Evolutionary conservation across 371 early-diverging fungal genomes (phyloP), one percentile per base, ranked within the genome.

Genomic region (Saksenaea oblongispora): DNA sequence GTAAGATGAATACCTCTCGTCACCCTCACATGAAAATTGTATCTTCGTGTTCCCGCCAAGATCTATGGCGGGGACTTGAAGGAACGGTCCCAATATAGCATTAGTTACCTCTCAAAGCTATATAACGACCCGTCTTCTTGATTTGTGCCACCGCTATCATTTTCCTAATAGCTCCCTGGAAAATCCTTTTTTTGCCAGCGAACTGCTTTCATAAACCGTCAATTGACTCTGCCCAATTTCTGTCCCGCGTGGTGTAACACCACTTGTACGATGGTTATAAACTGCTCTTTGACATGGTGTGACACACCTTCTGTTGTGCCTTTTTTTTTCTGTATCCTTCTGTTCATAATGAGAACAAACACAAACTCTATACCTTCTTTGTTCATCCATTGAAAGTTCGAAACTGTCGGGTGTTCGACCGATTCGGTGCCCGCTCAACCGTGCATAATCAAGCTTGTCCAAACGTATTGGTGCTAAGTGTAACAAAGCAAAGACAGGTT

Each of bases 31-130:
- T 47, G 51, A 47, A 47, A 47, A 47, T 24, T 4, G 18, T 22
- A 10, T 2, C 22, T 24, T 47, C 51, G 51, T 47, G 51, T 47
- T 47, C 51, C 51, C 51, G 51, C 51, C 51, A 47, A 47, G 51
- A 47, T 47, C 10, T 10, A 22, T 47, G 51, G 17, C 51, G 51
- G 51, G 51, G 51, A 22, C 10, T 47, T 47, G 22, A 10, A 8
- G 51, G 51, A 17, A 14, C n/a, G 1, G 5, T 14, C 15, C 39
- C 39, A 14, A 14, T 39, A 14, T 39, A 11, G 11, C 39, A 39
- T 11, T n/a, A 39, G 39, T 39, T 39, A 14, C 39, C 39, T 14
- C 39, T 39, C 39, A 11, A 39, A n/a, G n/a, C n/a, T 39, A 39
- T 39, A 39, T 39, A 39, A 39, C 39, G 39, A 39, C 39, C 39